These are phyloP conservation scores for Dactylellina drechsleri DNA, from an alignment of 2,329 filamentous ascomycete genomes.

Conservation along the genomic window DNA sequence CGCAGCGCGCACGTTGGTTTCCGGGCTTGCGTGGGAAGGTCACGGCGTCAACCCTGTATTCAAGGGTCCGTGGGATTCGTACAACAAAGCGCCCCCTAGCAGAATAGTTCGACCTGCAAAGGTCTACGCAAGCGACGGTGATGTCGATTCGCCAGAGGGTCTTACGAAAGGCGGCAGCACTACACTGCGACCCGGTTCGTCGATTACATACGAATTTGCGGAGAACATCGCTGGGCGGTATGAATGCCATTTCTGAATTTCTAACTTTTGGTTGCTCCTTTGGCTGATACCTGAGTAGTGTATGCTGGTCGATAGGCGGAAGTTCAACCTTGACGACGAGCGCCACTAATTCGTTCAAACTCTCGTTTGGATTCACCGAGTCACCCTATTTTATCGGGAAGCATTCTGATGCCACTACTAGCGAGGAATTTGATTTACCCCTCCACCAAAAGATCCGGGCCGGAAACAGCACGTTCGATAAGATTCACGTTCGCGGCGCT, in stretches of 20 bases:
- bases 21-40: slow-evolving; percentile 39
- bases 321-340: slow-evolving; percentile 11
- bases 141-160: slow-evolving; percentile 57
- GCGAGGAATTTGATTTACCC: slow-evolving; percentile 59
- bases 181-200: slow-evolving; percentile 60
- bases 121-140: slow-evolving; percentile 61
- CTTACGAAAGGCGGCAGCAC: slow-evolving; percentile 53
- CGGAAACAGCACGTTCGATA: slow-evolving; percentile 61
- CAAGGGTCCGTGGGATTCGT: slow-evolving; percentile 62
- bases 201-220: slow-evolving; percentile 62
- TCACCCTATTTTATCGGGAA: slow-evolving; percentile 61
- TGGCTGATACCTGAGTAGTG: slow-evolving; percentile 14
- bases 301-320: slow-evolving; percentile 38
- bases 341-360: slow-evolving; percentile 39
- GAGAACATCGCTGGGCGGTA: slow-evolving; percentile 64
- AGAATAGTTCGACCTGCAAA: slow-evolving; percentile 60
- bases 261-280: slow-evolving; percentile 8
- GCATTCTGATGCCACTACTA: slow-evolving; percentile 61
- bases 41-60: slow-evolving; percentile 59
- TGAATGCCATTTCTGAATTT: slow-evolving; percentile 16
- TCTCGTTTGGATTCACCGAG: slow-evolving; percentile 62
- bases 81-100: slow-evolving; percentile 62
- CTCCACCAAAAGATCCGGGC: slow-evolving; percentile 59
- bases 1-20: slow-evolving; percentile 40
- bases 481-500: slow-evolving; percentile 61